A percentile compares a stretch with the other conserved stretches of the same genome.
Conservation (phyloP, 2,329 filamentous ascomycete species). For the Monilinia laxa region DNA sequence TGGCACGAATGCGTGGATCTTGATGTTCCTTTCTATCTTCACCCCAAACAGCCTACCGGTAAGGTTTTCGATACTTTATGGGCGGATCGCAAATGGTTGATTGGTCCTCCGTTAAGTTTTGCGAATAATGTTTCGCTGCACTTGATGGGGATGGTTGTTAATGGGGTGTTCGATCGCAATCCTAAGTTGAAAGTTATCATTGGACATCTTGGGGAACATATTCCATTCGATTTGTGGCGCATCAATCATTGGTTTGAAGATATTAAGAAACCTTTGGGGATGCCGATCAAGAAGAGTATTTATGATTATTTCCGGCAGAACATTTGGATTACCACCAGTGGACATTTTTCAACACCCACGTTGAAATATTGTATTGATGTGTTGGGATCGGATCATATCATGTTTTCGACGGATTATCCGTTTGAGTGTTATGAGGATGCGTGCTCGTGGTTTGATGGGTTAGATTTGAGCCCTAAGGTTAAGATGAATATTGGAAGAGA, state of each 20-base stretch:
- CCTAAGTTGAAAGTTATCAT: conserved; percentile 49
- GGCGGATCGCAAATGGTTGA: conserved; percentile 57
- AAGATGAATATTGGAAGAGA: conserved; percentile 47
- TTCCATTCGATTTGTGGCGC: conserved; percentile 51
- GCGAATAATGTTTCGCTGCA: conserved; percentile 60
- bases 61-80: conserved; percentile 58
- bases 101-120: conserved; percentile 59
- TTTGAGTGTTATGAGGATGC: conserved; percentile 49
- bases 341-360: conserved; percentile 55
- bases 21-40: conserved; percentile 64
- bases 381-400: conserved; percentile 50
- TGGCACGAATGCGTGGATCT: conserved; percentile 58
- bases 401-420: conserved; percentile 56
- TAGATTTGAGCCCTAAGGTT: conserved; percentile 43
- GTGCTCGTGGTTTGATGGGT: conserved; percentile 45
- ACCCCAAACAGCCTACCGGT: conserved; percentile 57
- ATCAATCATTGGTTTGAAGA: conserved; percentile 58
- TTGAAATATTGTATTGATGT: conserved; percentile 51
- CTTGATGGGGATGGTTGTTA: conserved; percentile 51
- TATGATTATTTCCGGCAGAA: conserved; percentile 55
- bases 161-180: conserved; percentile 52
- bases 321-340: conserved; percentile 57
- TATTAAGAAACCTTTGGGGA: conserved; percentile 45
- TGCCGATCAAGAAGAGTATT: conserved; percentile 46
- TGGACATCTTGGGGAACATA: conserved; percentile 51